Base-by-base conservation (phyloP, 1,284 basidiomycete genomes). In the Wolfiporia cocos region DNA sequence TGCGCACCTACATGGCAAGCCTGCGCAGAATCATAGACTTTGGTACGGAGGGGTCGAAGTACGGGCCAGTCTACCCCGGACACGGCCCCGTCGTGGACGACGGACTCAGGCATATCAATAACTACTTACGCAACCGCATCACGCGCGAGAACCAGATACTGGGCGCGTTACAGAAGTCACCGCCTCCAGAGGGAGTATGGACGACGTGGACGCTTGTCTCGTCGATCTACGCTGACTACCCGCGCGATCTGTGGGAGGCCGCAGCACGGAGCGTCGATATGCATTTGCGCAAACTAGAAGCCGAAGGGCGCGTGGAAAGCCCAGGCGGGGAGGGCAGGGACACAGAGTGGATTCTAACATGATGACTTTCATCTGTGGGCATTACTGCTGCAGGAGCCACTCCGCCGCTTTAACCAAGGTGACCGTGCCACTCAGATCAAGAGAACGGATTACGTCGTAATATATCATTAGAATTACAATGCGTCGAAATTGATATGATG, bases 401-500 rank as follows among this genome's bases (percentile, higher is more conserved):
- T n/a, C n/a, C n/a, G n/a, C n/a, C n/a, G n/a, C n/a, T n/a, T n/a
- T n/a, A n/a, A n/a, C n/a, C n/a, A n/a, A n/a, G n/a, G n/a, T n/a
- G n/a, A n/a, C n/a, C n/a, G n/a, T n/a, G n/a, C n/a, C n/a, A n/a
- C n/a, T n/a, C n/a, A n/a, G n/a, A n/a, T n/a, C n/a, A n/a, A n/a
- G n/a, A n/a, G n/a, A n/a, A n/a, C n/a, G n/a, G n/a, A n/a, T n/a
- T n/a, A n/a, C n/a, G n/a, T n/a, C n/a, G n/a, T n/a, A n/a, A 40
- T 46, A 47, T 50, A 42, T n/a, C 28, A 29, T 47, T 15, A 24
- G 22, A 32, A 48, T 56, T 65, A 96, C 58, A 96, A 66, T 10
- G 95, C 94, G 62, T 95, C 92, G 63, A 97, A 97, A 57, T 98
- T 98, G 65, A 98, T 96, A 55, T 92, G 87, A 65, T 96, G 92